Evolutionary conservation across 129 eudicot species (phyloP).

Genomic region (sunflower (Helianthus annuus)): DNA sequence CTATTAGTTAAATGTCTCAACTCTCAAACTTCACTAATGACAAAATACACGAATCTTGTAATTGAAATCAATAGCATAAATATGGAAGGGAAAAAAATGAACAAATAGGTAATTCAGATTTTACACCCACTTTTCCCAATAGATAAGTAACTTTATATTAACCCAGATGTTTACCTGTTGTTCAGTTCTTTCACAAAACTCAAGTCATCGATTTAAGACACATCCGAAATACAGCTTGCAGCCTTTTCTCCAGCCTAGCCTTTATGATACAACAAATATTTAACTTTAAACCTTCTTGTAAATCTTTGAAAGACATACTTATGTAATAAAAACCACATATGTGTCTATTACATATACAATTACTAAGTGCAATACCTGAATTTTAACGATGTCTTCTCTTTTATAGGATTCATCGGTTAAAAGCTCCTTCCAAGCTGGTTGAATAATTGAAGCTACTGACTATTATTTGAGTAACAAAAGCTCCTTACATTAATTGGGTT

Average conservation of each 20-base stretch:
- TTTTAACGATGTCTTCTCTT: no score
- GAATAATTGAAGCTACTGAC: no score
- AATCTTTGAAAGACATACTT: no score
- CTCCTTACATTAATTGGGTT: no score
- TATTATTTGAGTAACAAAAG: no score
- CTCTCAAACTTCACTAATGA: background rate
- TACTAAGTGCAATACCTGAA: no score
- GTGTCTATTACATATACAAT: no score
- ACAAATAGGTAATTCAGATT: background rate
- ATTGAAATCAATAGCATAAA: background rate
- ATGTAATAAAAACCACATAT: no score
- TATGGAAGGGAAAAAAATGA: background rate
- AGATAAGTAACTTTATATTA: constrained; percentile 4
- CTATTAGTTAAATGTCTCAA: background rate
- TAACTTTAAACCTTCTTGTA: no score
- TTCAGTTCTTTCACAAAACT: constrained; percentile 73
- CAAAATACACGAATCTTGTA: background rate
- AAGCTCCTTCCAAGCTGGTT: no score
- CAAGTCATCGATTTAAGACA: constrained; percentile 69
- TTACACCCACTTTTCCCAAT: background rate
- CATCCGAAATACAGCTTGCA: constrained; percentile 68
- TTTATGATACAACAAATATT: constrained; percentile 35
- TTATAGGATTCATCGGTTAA: no score
- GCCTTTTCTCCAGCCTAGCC: constrained; percentile 99
- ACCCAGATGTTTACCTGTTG: constrained; percentile 47